These are phyloP conservation scores for Aspergillus tanneri DNA, from an alignment of 2,329 filamentous ascomycete genomes.

Conservation along the genomic window DNA sequence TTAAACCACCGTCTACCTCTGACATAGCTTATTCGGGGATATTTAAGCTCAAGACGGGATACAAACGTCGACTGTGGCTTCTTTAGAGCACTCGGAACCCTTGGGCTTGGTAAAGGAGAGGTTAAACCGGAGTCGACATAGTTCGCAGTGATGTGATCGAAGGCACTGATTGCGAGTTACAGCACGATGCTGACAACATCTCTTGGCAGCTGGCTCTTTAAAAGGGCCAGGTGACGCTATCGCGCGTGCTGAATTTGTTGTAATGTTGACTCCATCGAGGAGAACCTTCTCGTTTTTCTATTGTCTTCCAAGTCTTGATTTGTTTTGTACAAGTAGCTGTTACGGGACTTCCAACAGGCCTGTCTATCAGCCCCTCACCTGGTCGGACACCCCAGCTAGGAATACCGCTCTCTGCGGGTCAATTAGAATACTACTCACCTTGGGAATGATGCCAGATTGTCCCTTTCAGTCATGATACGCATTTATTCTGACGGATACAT, in stretches of 20 bases:
- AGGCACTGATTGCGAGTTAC: conserved; percentile 31
- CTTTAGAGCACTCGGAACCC: conserved; percentile 16
- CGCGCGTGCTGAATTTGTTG: not conserved
- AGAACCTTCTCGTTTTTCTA: not conserved
- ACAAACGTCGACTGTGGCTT: conserved; percentile 20
- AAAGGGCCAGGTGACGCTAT: conserved; percentile 12
- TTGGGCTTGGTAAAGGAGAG: conserved; percentile 1
- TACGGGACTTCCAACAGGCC: not conserved
- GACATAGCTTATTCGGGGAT: conserved; percentile 6
- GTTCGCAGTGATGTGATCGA: conserved; percentile 34
- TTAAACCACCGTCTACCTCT: conserved; percentile 12
- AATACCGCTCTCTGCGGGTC: not conserved
- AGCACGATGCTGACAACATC: conserved; percentile 17
- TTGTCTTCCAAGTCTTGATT: not conserved
- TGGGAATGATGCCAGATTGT: not conserved
- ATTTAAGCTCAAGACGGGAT: conserved; percentile 26
- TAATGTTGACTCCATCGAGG: too few relatives aligned
- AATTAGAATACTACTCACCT: not conserved
- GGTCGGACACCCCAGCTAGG: not conserved
- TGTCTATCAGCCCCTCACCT: conserved; percentile 1
- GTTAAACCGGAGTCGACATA: conserved; percentile 19
- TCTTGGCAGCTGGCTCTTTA: conserved; percentile 23
- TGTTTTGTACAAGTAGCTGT: not conserved
- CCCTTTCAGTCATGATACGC: conserved; percentile 7
- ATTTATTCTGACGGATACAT: conserved; percentile 8